These are phyloP conservation scores for Spergularia bocconei DNA, from an alignment of 148 eudicot species.

Conservation along the genomic window DNA sequence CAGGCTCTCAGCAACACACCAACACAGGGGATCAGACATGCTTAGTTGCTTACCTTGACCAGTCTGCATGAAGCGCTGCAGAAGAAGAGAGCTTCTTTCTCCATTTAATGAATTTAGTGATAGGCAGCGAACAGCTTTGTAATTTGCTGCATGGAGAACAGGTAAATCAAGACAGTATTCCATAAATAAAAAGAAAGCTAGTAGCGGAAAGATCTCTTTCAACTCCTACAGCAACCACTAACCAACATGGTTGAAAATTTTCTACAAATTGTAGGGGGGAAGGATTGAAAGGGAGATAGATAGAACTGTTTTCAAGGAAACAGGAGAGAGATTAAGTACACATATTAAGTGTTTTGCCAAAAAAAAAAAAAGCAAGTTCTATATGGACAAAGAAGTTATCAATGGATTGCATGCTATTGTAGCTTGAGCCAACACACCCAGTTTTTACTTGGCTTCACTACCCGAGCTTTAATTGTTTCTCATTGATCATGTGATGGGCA, in stretches of 20 bases:
- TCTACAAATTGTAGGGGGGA: not conserved
- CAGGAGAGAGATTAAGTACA: not conserved
- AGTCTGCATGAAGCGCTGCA: slow-evolving; percentile 71
- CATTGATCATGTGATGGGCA: not conserved
- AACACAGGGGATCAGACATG: not conserved
- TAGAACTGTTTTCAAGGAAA: not conserved
- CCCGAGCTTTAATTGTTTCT: not conserved
- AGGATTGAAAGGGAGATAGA: not conserved
- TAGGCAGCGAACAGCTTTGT: slow-evolving; percentile 86
- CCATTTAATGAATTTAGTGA: slow-evolving; percentile 71
- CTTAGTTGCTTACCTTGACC: slow-evolving; percentile 58
- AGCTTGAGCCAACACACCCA: not conserved
- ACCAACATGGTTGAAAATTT: not conserved
- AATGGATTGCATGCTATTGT: not conserved
- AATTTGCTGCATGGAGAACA: slow-evolving; percentile 63
- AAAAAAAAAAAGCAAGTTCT: too few species aligned
- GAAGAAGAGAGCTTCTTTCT: slow-evolving; percentile 78
- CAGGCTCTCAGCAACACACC: not conserved
- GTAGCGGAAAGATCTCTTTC: not conserved
- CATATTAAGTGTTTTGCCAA: not conserved
- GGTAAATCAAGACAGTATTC: not conserved
- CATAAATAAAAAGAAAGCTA: not conserved
- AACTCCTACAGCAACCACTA: not conserved
- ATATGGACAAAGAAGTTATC: not conserved
- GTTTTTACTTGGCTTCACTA: not conserved